Base-by-base conservation (phyloP, 441 rosid species). In the Populus hybrid region DNA sequence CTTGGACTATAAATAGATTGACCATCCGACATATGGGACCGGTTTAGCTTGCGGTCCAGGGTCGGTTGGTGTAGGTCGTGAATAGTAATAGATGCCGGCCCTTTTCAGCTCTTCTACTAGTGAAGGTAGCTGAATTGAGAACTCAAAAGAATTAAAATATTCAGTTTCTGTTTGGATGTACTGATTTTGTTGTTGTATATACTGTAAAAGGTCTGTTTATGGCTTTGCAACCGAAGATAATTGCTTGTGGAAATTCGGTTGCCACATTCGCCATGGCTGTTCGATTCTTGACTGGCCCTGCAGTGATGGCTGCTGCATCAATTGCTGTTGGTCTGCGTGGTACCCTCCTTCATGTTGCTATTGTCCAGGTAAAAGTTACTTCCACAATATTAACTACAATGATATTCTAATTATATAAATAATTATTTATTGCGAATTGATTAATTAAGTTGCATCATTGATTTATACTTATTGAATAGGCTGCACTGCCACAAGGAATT, bases 151-250 rank as follows among this genome's bases (percentile, higher is more conserved):
- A 9, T 36, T 68, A 2, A 11, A 28, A 28, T 16, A 69, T 9
- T 33, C 3, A 0, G 3, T 45, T 67, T 20, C 7, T 69, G 28
- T 21, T 28, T 28, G 7, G 29, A 53, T 24, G 16, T 21, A 38
- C 38, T 67, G 75, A 83, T 81, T 78, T 31, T 36, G 31, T 63
- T 82, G 80, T 78, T 77, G 71, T 64, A 28, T 28, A 28, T 28
- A 28, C 29, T 76, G 36, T 76, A 64, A 67, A 86, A 95, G 99
- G 99, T 78, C 80, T 95, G 83, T 95, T 95, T 86, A 93, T 95
- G 99, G 99, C 98, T 38, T 83, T 95, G 83, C 96, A 95, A 85
- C 99, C 98, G 45, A 92, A 86, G 89, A 88, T 95, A 42, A 93
- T 95, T 28, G 29, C 29, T 28, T 28, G 29, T 28, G 29, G 29